Conservation (phyloP, 2,329 filamentous ascomycete genomes). For the Ophiostoma piceae region DNA sequence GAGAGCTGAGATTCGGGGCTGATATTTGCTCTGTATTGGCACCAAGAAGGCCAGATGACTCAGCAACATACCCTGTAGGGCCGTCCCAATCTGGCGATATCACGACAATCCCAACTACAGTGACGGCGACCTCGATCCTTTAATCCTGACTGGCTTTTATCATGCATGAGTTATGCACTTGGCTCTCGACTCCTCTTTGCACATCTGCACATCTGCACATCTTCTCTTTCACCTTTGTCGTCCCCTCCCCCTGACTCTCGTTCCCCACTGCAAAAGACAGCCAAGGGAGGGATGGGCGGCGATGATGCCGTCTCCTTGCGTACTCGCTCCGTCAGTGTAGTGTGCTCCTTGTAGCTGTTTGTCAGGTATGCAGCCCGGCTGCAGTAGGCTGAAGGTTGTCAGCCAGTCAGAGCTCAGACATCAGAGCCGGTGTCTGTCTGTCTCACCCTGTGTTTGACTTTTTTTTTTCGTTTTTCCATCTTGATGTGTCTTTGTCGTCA, state of each 20-base stretch:
- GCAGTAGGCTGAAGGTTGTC: neutral
- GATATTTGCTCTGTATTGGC: neutral
- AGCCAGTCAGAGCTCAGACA: neutral
- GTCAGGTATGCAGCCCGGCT: neutral
- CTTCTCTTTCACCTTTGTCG: neutral
- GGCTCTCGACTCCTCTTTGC: neutral
- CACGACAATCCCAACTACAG: neutral
- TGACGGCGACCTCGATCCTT: neutral
- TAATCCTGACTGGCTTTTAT: neutral
- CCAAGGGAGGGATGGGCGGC: neutral
- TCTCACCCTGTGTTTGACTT: neutral
- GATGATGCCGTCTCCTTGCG: neutral
- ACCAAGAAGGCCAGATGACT: neutral
- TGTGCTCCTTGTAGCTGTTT: neutral
- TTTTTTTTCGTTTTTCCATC: neutral
- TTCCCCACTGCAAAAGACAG: neutral
- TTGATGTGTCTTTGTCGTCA: neutral
- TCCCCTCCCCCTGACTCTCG: neutral
- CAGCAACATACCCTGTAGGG: neutral
- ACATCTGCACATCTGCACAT: slow-evolving; percentile 2
- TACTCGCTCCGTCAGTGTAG: neutral
- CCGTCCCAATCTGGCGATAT: neutral
- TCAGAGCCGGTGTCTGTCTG: neutral
- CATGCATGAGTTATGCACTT: neutral
- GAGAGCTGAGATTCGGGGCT: neutral